These are phyloP conservation scores for Xylariaceae sp. DNA, from an alignment of 2,329 filamentous ascomycete species.

Conservation along the genomic window DNA sequence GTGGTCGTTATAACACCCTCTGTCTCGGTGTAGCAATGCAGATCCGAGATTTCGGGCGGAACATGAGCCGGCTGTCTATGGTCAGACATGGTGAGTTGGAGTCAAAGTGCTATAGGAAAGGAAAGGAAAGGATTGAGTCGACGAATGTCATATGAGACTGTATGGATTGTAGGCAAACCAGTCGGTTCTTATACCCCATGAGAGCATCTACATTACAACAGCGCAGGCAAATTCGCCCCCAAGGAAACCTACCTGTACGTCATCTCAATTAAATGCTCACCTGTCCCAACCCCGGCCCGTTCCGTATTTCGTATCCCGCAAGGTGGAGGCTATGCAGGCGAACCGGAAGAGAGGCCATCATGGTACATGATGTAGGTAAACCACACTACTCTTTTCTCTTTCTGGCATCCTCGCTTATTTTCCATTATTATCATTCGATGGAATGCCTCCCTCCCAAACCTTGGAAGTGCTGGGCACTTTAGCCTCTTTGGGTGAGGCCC, in stretches of 20 bases:
- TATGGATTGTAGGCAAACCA: not conserved
- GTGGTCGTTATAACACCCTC: slow-evolving; percentile 58
- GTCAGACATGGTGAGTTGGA: slow-evolving; percentile 5
- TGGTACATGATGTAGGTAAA: too few relatives aligned
- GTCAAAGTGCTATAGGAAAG: not conserved
- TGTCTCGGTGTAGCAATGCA: slow-evolving; percentile 59
- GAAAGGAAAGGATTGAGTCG: too few relatives aligned
- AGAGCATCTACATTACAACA: not conserved
- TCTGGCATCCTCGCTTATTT: too few relatives aligned
- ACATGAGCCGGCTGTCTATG: slow-evolving; percentile 32
- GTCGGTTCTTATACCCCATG: too few relatives aligned
- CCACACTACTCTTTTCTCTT: too few relatives aligned
- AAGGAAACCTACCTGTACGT: too few relatives aligned
- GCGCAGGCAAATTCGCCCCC: not conserved
- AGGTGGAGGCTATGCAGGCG: not conserved
- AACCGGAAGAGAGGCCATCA: too few relatives aligned
- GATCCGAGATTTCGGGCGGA: slow-evolving; percentile 42
- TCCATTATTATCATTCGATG: too few relatives aligned
- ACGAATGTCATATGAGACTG: too few relatives aligned
- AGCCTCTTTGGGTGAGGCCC: too few relatives aligned
- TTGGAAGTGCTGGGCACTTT: too few relatives aligned
- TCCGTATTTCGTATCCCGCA: slow-evolving; percentile 14
- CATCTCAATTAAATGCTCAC: slow-evolving; percentile 3
- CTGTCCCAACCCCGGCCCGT: not conserved
- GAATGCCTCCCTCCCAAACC: too few relatives aligned